Evolutionary conservation across 2,329 filamentous ascomycete species (phyloP).

Genomic region (Lachnellula suecica): DNA sequence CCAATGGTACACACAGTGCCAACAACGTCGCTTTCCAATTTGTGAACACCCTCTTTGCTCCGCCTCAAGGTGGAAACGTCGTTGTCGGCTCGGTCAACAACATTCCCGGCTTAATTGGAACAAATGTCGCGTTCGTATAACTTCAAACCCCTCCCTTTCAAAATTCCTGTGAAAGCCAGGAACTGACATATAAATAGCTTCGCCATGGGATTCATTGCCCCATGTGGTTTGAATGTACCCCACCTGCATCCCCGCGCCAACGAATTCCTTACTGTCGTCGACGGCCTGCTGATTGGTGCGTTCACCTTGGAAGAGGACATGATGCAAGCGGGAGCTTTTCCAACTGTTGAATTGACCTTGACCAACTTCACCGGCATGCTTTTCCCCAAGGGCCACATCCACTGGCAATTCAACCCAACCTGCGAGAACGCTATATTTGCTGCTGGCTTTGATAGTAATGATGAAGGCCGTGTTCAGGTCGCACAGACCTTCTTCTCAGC

Average conservation of each 20-base stretch:
- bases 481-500: conserved; percentile 37
- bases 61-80: neutral
- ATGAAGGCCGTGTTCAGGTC: conserved; percentile 34
- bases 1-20: too few relatives aligned
- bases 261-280: conserved; percentile 49
- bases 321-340: neutral
- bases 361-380: conserved; percentile 47
- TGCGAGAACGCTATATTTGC: conserved; percentile 50
- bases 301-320: neutral
- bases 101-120: neutral
- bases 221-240: conserved; percentile 54
- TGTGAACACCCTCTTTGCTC: neutral
- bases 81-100: neutral
- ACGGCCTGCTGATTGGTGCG: conserved; percentile 43
- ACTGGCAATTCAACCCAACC: conserved; percentile 55
- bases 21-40: neutral
- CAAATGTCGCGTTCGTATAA: too few relatives aligned
- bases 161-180: too few relatives aligned
- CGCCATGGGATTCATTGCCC: conserved; percentile 47
- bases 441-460: conserved; percentile 39
- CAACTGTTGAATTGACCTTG: conserved; percentile 39
- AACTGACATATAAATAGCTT: too few relatives aligned
- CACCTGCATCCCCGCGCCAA: conserved; percentile 52
- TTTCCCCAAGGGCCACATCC: conserved; percentile 52
- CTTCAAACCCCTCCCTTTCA: too few relatives aligned